A percentile compares a stretch with the other conserved stretches of the same genome.
phyloP scores from a whole-genome alignment of 352 stramenopile genomes.

The Globisporangium acanthophoron region DNA sequence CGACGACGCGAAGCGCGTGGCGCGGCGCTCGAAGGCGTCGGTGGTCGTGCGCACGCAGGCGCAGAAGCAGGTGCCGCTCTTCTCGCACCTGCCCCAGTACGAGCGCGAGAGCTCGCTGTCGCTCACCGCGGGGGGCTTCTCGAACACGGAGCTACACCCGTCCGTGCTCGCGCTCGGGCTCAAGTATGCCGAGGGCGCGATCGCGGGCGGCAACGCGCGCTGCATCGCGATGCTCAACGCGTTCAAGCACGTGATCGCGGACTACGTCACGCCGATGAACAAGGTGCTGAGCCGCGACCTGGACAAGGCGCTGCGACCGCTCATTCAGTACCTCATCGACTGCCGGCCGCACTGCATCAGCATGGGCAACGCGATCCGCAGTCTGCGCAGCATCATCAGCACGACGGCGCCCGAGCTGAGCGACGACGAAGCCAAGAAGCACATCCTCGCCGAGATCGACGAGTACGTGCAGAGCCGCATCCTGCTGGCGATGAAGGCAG shows the following conservation, averaged over 20 bases:
- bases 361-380: constrained; percentile 95
- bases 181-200: constrained; percentile 88
- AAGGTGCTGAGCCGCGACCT: constrained; percentile 83
- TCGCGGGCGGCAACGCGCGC: constrained; percentile 89
- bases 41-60: constrained; percentile 69
- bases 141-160: constrained; percentile 82
- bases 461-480: constrained; percentile 93
- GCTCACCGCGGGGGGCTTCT: constrained; percentile 64
- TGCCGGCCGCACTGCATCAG: constrained; percentile 91
- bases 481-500: constrained; percentile 86
- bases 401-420: constrained; percentile 82
- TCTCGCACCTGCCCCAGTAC: constrained; percentile 83
- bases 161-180: constrained; percentile 88
- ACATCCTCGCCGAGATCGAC: constrained; percentile 89
- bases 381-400: constrained; percentile 86
- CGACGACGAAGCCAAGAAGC: constrained; percentile 80
- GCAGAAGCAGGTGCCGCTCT: constrained; percentile 80
- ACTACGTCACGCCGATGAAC: constrained; percentile 80
- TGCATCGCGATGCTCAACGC: constrained; percentile 93
- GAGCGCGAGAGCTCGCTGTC: constrained; percentile 74
- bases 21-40: constrained; percentile 59
- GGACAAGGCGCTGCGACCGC: constrained; percentile 87
- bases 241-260: constrained; percentile 88
- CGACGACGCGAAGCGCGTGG: constrained; percentile 76
- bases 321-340: constrained; percentile 94